Evolutionary conservation across 2,329 filamentous ascomycete species (phyloP).

Genomic region (Bipolaris cookei): DNA sequence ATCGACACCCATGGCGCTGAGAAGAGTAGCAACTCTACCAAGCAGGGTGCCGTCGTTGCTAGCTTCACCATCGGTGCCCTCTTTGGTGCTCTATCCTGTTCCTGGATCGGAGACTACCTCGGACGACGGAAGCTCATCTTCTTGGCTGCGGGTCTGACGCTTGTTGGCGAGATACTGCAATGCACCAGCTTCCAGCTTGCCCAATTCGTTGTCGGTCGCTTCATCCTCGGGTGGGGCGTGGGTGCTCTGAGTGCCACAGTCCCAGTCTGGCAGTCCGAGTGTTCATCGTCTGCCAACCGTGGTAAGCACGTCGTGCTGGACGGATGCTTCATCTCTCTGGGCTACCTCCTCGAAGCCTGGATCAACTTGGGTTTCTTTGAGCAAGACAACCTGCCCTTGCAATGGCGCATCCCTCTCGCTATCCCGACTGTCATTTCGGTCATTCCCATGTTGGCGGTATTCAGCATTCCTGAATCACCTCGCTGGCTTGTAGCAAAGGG

Average conservation of each 20-base stretch:
- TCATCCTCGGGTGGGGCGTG: conserved; percentile 54
- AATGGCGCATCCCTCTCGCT: conserved; percentile 72
- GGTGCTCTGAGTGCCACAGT: conserved; percentile 54
- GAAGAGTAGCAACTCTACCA: conserved; percentile 54
- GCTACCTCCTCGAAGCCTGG: conserved; percentile 57
- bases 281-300: conserved; percentile 48
- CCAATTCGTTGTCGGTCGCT: conserved; percentile 56
- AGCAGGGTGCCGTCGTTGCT: conserved; percentile 55
- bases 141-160: conserved; percentile 48
- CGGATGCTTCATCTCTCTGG: conserved; percentile 55
- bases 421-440: conserved; percentile 66
- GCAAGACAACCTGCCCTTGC: conserved; percentile 62
- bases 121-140: conserved; percentile 56
- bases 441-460: conserved; percentile 62
- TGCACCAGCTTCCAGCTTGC: conserved; percentile 54
- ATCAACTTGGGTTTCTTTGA: conserved; percentile 64
- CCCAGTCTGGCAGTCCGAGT: conserved; percentile 56
- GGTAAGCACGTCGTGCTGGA: conserved; percentile 53
- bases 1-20: conserved; percentile 51
- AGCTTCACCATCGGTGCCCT: conserved; percentile 57
- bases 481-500: conserved; percentile 72
- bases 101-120: conserved; percentile 54
- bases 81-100: conserved; percentile 55
- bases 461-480: conserved; percentile 74
- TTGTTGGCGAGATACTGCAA: conserved; percentile 55